Base-by-base conservation (phyloP, 805 yeast genomes). In the Metschnikowia lochheadii region DNA sequence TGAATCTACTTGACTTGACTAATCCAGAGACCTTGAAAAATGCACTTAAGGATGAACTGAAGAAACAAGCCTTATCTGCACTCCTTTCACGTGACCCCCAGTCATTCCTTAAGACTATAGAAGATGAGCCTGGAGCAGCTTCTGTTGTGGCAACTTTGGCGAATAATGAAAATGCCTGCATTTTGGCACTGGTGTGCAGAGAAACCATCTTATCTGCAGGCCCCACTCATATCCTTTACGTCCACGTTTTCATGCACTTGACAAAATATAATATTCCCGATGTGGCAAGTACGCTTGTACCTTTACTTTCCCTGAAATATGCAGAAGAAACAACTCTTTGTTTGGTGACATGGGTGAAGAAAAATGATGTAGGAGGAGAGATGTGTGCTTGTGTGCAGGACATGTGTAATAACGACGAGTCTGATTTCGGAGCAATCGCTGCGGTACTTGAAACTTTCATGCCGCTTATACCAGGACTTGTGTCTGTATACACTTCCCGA, bases 391-490 rank as follows among this genome's bases (percentile, higher is more conserved):
- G 23, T 34, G 26, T 34, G 40, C 40, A 35, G 34, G 40, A 34
- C 40, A 4, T 40, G 15, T 29, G 33, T 15, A 4, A 26, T 11
- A 6, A n/a, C 5, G 34, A 18, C 20, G 6, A 11, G 5, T 8
- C 29, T 6, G 18, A 21, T 14, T 49, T 49, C 20, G 8, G 35
- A 5, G 39, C 39, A 10, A 49, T 53, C 20, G 23, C 49, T 3
- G 38, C 41, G 17, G 39, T 56, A 6, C 49, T 57, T 33, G 59
- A 54, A 44, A 29, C 52, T 3, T 50, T 56, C 14, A 46, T 57
- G 23, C 57, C 61, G 11, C 15, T 56, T 3, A 35, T 52, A 23
- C 55, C 61, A 4, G 46, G 31, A 2, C 50, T 57, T 44, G 49
- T 51, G 26, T 8, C 47, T 3, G 43, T 57, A 15, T 57, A 57